Conservation (phyloP, 805 yeast species). For the Teunomyces aglyptinius region DNA sequence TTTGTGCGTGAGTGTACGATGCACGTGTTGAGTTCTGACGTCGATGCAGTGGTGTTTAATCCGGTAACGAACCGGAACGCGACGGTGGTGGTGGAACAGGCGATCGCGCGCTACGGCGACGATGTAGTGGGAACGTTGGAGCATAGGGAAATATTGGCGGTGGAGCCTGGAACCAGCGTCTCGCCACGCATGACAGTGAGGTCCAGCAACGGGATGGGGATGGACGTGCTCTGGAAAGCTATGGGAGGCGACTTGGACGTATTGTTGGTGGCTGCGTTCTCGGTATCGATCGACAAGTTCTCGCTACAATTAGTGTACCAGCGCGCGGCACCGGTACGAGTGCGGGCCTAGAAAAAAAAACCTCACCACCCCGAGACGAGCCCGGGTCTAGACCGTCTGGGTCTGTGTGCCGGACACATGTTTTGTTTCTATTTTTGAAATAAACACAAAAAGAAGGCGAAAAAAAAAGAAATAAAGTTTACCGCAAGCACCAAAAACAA, state of each 20-base stretch:
- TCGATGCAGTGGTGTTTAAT: conserved; percentile 53
- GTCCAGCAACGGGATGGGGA: conserved; percentile 45
- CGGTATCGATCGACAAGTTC: conserved; percentile 39
- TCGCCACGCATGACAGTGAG: conserved; percentile 52
- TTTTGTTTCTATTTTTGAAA: conserved; percentile 2
- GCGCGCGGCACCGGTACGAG: conserved; percentile 39
- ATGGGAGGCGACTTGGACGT: conserved; percentile 50
- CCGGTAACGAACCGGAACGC: conserved; percentile 51
- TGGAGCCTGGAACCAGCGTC: conserved; percentile 53
- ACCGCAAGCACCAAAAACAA: background rate
- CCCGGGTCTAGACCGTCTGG: background rate
- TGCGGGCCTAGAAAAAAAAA: conserved; percentile 4
- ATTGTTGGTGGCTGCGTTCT: conserved; percentile 45
- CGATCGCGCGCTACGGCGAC: conserved; percentile 49
- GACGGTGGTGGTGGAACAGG: conserved; percentile 40
- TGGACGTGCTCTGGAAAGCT: conserved; percentile 49
- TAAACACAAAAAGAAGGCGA: background rate
- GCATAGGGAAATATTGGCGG: conserved; percentile 35
- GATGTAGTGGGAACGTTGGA: conserved; percentile 45
- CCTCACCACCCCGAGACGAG: background rate
- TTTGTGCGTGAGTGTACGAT: conserved; percentile 38
- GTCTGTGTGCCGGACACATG: background rate
- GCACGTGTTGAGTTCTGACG: conserved; percentile 54
- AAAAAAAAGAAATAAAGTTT: conserved; percentile 1
- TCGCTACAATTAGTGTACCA: conserved; percentile 42